Evolutionary conservation across 495 filamentous ascomycete genomes (phyloP).

Genomic region (Xeromyces bisporus): DNA sequence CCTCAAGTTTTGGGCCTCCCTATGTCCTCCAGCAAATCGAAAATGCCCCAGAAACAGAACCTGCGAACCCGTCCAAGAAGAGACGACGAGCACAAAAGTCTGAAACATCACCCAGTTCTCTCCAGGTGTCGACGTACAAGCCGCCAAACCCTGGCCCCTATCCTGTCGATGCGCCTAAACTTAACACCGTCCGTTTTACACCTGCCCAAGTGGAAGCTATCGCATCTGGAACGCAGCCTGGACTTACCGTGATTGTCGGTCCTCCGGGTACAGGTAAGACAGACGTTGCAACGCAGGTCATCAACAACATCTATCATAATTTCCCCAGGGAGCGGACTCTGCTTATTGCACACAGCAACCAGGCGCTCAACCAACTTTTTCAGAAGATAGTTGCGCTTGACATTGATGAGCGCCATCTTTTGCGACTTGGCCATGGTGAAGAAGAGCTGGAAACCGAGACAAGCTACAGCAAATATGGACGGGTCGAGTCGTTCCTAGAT

Average conservation of each 20-base stretch:
- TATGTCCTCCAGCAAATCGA: slow-evolving; percentile 59
- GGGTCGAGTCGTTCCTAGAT: slow-evolving; percentile 91
- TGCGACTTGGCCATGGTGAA: slow-evolving; percentile 87
- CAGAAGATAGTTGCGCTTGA: slow-evolving; percentile 90
- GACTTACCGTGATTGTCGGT: slow-evolving; percentile 85
- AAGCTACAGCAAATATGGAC: slow-evolving; percentile 85
- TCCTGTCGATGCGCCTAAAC: slow-evolving; percentile 67
- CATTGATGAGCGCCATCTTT: slow-evolving; percentile 87
- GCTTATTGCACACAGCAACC: slow-evolving; percentile 92
- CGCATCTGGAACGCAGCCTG: slow-evolving; percentile 82
- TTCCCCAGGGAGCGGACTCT: slow-evolving; percentile 85
- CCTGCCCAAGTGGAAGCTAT: slow-evolving; percentile 86
- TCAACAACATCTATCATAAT: slow-evolving; percentile 97
- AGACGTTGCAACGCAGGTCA: slow-evolving; percentile 94
- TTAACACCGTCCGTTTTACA: slow-evolving; percentile 77
- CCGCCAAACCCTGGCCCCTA: slow-evolving; percentile 85
- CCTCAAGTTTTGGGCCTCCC: slow-evolving; percentile 66
- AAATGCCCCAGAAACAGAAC: slow-evolving; percentile 22
- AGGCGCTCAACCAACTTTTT: slow-evolving; percentile 96
- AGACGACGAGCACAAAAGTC: slow-evolving; percentile 54
- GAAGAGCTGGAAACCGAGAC: slow-evolving; percentile 77
- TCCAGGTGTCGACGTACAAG: slow-evolving; percentile 83
- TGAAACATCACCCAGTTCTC: slow-evolving; percentile 40
- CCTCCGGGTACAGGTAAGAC: slow-evolving; percentile 97
- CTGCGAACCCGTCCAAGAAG: slow-evolving; percentile 57